Percentiles rank a stretch among this genome's conserved stretches.
These are phyloP conservation scores for Ceriops zippeliana DNA, from an alignment of 345 rosid genomes.

Conservation along the genomic window DNA sequence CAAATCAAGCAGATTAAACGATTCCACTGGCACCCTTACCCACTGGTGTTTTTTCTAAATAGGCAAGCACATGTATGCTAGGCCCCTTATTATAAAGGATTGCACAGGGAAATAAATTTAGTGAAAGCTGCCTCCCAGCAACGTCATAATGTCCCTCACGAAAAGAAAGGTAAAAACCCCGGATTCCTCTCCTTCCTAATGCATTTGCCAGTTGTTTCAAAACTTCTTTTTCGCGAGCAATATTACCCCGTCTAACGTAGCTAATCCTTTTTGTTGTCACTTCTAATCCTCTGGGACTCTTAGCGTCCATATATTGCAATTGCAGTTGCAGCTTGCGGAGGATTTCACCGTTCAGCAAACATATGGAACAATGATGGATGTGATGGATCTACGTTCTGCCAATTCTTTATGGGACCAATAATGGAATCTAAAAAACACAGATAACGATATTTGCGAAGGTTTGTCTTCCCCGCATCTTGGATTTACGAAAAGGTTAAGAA, in stretches of 20 bases:
- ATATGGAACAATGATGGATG: no score
- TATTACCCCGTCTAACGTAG: conserved; percentile 10
- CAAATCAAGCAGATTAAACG: no score
- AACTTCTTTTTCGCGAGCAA: conserved; percentile 36
- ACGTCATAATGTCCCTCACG: neutral
- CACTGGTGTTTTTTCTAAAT: neutral
- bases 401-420: no score
- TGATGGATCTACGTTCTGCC: no score
- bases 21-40: no score
- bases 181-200: conserved; percentile 22
- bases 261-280: conserved; percentile 7
- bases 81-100: neutral
- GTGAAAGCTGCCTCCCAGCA: conserved; percentile 26
- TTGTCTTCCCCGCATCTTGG: no score
- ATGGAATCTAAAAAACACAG: no score
- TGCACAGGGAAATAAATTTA: neutral
- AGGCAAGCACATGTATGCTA: neutral
- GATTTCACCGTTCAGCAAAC: no score
- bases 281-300: neutral
- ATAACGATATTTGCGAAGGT: no score
- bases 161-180: conserved; percentile 16
- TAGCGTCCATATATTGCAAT: neutral
- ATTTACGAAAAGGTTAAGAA: no score
- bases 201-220: neutral
- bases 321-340: neutral